These are phyloP conservation scores for Sporopachydermia quercuum DNA, from an alignment of 805 yeast species.

Conservation along the genomic window DNA sequence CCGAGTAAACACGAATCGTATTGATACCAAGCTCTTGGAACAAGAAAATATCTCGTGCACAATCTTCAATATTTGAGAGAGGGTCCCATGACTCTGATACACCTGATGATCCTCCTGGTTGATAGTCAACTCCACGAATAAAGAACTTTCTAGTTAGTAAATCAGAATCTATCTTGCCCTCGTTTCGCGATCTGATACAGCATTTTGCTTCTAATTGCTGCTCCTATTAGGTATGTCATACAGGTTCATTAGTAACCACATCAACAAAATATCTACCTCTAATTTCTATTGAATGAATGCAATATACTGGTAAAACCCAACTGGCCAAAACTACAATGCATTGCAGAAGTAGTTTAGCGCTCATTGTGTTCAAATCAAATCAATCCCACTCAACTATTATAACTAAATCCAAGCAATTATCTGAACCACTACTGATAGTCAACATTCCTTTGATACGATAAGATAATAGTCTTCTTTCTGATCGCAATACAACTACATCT, in stretches of 20 bases:
- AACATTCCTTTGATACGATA: too few species aligned
- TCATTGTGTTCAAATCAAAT: too few species aligned
- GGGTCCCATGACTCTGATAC: conserved; percentile 46
- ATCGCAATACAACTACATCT: too few species aligned
- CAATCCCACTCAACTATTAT: too few species aligned
- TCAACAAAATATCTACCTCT: conserved; percentile 64
- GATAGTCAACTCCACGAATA: conserved; percentile 84
- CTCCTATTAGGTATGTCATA: too few species aligned
- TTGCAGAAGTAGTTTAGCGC: too few species aligned
- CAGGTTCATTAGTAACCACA: conserved; percentile 58
- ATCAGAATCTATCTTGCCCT: neutral
- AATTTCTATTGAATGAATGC: conserved; percentile 51
- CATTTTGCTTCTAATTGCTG: too few species aligned
- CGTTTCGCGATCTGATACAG: neutral
- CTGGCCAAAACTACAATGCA: too few species aligned
- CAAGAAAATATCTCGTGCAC: conserved; percentile 70
- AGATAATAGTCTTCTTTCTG: too few species aligned
- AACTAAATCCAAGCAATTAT: too few species aligned
- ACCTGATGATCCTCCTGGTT: conserved; percentile 89
- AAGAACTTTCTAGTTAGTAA: conserved; percentile 33
- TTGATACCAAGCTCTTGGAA: conserved; percentile 80
- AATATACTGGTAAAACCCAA: neutral
- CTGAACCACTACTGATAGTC: too few species aligned
- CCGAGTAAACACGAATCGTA: conserved; percentile 76
- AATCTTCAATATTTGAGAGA: conserved; percentile 49